Conservation (phyloP, 257 asterid species). For the Eucommia ulmoides region DNA sequence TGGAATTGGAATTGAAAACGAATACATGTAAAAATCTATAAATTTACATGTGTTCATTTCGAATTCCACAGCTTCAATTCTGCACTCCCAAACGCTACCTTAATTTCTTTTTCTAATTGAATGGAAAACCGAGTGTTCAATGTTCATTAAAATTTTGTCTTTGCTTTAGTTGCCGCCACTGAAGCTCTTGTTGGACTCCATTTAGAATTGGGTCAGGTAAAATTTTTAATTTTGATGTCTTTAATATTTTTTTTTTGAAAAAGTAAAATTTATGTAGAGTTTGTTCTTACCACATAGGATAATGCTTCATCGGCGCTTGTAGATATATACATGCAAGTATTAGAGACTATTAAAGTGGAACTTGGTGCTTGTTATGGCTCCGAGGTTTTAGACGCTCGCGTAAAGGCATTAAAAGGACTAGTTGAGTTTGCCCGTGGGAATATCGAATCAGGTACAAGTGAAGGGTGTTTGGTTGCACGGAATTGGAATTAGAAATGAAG, state of each 20-base stretch:
- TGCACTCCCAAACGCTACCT: too few relatives aligned
- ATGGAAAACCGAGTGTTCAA: background rate
- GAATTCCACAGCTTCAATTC: background rate
- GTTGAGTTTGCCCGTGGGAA: constrained; percentile 56
- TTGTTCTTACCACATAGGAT: constrained; percentile 32
- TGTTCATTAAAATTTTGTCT: constrained; percentile 9
- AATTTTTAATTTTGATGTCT: too few relatives aligned
- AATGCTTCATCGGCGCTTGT: constrained; percentile 50
- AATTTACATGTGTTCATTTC: background rate
- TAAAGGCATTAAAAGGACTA: constrained; percentile 65
- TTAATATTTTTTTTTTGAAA: too few relatives aligned
- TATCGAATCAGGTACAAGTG: constrained; percentile 48
- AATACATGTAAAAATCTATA: too few relatives aligned
- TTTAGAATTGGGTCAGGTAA: constrained; percentile 52
- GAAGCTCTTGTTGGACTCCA: constrained; percentile 83
- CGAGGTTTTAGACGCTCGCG: constrained; percentile 43
- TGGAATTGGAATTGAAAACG: too few relatives aligned
- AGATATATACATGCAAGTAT: constrained; percentile 36
- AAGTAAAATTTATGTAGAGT: background rate
- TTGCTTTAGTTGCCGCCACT: constrained; percentile 73
- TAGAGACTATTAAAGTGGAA: constrained; percentile 38
- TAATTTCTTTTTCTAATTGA: background rate
- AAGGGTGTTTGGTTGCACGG: too few relatives aligned
- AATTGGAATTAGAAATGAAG: too few relatives aligned
- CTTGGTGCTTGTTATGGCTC: constrained; percentile 30